These are phyloP conservation scores for Nosema bombycis DNA, from an alignment of 371 early-diverging fungal genomes.

Conservation along the genomic window DNA sequence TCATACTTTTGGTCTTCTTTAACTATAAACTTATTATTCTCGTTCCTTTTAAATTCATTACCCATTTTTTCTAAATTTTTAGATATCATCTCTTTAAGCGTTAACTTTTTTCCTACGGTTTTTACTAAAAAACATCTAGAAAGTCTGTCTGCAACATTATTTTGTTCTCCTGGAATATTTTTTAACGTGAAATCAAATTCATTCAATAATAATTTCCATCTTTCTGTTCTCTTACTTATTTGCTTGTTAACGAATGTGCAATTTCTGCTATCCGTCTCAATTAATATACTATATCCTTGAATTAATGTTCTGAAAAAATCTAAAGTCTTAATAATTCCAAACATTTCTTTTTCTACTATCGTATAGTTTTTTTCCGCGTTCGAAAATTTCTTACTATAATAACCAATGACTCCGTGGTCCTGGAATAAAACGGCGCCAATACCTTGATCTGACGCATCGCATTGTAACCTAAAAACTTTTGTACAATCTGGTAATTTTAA, in stretches of 20 bases:
- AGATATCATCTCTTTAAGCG: not conserved
- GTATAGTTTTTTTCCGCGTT: conserved; percentile 41
- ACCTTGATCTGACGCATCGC: conserved; percentile 47
- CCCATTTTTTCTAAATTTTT: too few species aligned
- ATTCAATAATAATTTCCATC: conserved; percentile 30
- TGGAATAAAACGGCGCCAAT: conserved; percentile 47
- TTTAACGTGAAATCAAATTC: conserved; percentile 21
- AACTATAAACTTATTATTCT: too few species aligned
- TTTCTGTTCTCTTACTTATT: conserved; percentile 20
- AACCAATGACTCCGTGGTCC: conserved; percentile 19
- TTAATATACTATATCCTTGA: conserved; percentile 28
- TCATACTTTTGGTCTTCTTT: too few species aligned
- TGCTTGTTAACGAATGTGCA: conserved; percentile 2
- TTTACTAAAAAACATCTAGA: conserved; percentile 26
- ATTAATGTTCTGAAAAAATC: conserved; percentile 34
- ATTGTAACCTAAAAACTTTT: conserved; percentile 39
- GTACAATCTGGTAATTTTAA: conserved; percentile 35
- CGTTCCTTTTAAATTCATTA: too few species aligned
- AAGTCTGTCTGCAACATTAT: conserved; percentile 30
- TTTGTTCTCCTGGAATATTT: conserved; percentile 34
- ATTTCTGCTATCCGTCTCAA: conserved; percentile 55
- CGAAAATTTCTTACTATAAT: conserved; percentile 26
- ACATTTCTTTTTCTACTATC: conserved; percentile 47
- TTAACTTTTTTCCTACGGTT: not conserved
- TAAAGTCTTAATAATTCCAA: conserved; percentile 23